Base-by-base conservation (phyloP, 768 basidiomycete species). In the Pulveroboletus frians region DNA sequence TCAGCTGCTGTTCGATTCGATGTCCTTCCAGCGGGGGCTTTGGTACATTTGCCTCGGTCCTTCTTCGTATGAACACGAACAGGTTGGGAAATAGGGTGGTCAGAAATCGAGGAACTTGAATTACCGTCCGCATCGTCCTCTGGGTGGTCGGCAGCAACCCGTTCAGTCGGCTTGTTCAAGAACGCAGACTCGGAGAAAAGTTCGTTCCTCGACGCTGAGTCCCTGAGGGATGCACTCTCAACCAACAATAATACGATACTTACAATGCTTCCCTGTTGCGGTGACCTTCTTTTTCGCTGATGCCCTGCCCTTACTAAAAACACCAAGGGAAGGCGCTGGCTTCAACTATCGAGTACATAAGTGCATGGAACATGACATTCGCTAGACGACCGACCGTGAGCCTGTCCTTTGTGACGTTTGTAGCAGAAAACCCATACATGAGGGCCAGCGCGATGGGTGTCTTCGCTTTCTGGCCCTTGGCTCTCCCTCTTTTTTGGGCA, bases 111-210 rank as follows among this genome's bases (percentile, higher is more conserved):
- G 32, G 61, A 56, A 46, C 17, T 9, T 23, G 49, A 61, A n/a
- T 18, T 23, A 18, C 38, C 39, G 4, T 54, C 51, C 20, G 50
- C 47, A 40, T 36, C 30, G 26, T 44, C 52, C 13, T 52, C 29
- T 21, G 53, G 50, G 38, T 43, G 37, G 46, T 50, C 48, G 37
- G 41, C 42, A 37, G 41, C 42, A 37, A 20, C 31, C 37, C 43
- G 53, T 32, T 41, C 55, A 23, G 17, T 46, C 41, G 63, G 23
- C 46, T 55, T 68, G 41, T 71, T 73, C 52, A 80, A 62, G 60
- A 80, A 80, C 5, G 58, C 57, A 18, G 57, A 49, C 55, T 82
- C 81, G 3, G 77, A 80, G 56, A 81, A 81, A 17, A 54, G 1
- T n/a, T 39, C 56, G 3, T 52, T 49, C 36, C 32, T 53, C 41